Conservation (phyloP, 2,329 filamentous ascomycete species). For the Penicillium sp. region DNA sequence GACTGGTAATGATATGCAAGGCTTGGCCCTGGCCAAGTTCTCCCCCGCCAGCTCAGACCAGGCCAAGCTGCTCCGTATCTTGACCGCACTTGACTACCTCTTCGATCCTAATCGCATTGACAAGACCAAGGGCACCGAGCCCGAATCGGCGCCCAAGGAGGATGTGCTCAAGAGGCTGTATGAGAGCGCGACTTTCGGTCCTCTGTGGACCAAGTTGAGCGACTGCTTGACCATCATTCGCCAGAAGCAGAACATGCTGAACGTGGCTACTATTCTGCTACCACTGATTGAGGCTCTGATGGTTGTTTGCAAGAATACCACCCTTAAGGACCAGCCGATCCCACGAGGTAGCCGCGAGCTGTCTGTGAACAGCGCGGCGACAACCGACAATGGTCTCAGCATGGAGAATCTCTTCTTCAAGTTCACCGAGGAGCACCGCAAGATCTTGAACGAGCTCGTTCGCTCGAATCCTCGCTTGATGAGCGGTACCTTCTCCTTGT, state of each 20-base stretch:
- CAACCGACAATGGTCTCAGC: conserved; percentile 61
- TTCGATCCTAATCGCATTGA: conserved; percentile 73
- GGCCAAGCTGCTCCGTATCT: conserved; percentile 84
- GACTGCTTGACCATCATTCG: conserved; percentile 82
- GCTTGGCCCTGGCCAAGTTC: conserved; percentile 88
- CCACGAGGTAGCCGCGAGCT: conserved; percentile 58
- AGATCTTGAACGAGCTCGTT: conserved; percentile 95
- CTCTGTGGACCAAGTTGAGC: conserved; percentile 88
- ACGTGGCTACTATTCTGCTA: conserved; percentile 90
- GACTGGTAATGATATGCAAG: conserved; percentile 90
- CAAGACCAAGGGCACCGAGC: conserved; percentile 49
- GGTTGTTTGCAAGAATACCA: conserved; percentile 98
- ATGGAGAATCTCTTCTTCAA: conserved; percentile 93
- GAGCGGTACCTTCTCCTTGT: conserved; percentile 92
- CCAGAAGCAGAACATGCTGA: conserved; percentile 89
- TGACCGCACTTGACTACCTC: conserved; percentile 91
- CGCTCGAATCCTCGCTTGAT: conserved; percentile 96
- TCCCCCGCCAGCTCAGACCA: conserved; percentile 94
- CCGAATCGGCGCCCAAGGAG: conserved; percentile 63
- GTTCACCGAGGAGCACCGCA: conserved; percentile 95
- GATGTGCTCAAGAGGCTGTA: conserved; percentile 84
- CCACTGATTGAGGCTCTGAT: conserved; percentile 94
- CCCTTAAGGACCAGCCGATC: conserved; percentile 62
- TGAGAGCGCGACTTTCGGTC: conserved; percentile 81
- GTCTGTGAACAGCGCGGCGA: conserved; percentile 68